Evolutionary conservation across 495 filamentous ascomycete species (phyloP).

Genomic region (Aspergillus affinis): DNA sequence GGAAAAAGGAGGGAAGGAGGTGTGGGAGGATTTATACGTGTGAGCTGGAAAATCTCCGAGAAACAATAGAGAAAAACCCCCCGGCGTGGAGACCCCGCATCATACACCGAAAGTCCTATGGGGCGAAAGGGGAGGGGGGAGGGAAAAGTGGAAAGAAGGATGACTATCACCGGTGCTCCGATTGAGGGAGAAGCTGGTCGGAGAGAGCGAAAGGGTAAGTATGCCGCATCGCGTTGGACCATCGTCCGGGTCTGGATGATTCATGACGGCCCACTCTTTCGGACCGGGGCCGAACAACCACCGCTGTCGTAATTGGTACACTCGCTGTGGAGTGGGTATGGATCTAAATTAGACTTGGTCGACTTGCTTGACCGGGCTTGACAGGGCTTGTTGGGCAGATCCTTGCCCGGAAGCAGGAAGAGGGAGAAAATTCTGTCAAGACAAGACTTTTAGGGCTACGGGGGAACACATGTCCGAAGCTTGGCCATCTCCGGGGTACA

Average conservation of each 20-base stretch:
- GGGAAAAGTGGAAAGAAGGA: too few relatives aligned
- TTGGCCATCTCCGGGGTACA: background rate
- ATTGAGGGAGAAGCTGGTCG: background rate
- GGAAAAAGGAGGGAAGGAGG: background rate
- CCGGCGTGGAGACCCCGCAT: constrained; percentile 14
- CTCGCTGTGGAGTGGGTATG: too few relatives aligned
- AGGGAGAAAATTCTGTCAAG: background rate
- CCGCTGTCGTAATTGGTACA: background rate
- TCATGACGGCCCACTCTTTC: background rate
- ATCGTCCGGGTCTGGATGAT: background rate
- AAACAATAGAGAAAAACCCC: background rate
- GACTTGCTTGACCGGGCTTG: too few relatives aligned
- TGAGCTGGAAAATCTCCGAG: background rate
- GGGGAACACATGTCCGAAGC: background rate
- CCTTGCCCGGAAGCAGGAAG: background rate
- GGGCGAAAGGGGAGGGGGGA: background rate
- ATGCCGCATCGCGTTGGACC: background rate
- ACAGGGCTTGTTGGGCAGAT: background rate
- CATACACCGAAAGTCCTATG: constrained; percentile 1
- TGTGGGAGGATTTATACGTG: constrained; percentile 1
- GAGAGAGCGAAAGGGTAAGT: background rate
- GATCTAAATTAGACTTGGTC: background rate
- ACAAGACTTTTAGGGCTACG: background rate
- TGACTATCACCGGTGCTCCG: background rate
- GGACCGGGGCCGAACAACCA: background rate